Percentiles rank a stretch among this genome's conserved stretches.
These are phyloP conservation scores for Sporothrix dimorphospora DNA, from an alignment of 2,329 filamentous ascomycete genomes.

Conservation along the genomic window DNA sequence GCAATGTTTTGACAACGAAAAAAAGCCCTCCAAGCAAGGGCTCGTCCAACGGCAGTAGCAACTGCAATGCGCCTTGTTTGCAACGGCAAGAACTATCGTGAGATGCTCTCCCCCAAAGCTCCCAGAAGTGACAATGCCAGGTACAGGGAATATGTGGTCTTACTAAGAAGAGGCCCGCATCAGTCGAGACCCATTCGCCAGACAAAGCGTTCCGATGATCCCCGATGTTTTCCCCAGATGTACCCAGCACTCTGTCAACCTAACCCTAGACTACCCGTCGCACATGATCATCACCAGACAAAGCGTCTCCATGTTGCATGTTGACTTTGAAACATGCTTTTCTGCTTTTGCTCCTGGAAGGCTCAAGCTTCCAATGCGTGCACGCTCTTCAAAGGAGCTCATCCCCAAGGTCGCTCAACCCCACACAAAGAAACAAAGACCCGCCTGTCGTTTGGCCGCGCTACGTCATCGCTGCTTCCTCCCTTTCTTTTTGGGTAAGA, in stretches of 20 bases:
- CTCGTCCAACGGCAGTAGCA: too few relatives aligned
- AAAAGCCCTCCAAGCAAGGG: too few relatives aligned
- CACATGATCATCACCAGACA: neutral
- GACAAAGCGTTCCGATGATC: neutral
- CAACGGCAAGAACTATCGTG: neutral
- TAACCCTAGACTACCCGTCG: neutral
- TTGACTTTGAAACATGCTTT: neutral
- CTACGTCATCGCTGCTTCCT: slow-evolving; percentile 16
- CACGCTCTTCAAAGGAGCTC: slow-evolving; percentile 1
- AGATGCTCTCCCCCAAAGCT: neutral
- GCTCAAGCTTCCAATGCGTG: neutral
- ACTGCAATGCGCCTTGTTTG: neutral
- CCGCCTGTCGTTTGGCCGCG: neutral
- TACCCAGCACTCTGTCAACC: slow-evolving; percentile 1
- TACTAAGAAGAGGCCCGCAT: neutral
- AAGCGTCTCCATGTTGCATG: neutral
- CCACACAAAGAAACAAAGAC: slow-evolving; percentile 11
- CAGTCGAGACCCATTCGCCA: neutral
- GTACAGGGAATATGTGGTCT: neutral
- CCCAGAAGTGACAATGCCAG: neutral
- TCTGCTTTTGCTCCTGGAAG: neutral
- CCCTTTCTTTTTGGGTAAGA: neutral
- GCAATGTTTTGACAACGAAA: too few relatives aligned
- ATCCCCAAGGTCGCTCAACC: neutral
- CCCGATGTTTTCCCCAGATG: neutral